These are phyloP conservation scores for Candida michaelii DNA, from an alignment of 805 yeast species.

Conservation along the genomic window DNA sequence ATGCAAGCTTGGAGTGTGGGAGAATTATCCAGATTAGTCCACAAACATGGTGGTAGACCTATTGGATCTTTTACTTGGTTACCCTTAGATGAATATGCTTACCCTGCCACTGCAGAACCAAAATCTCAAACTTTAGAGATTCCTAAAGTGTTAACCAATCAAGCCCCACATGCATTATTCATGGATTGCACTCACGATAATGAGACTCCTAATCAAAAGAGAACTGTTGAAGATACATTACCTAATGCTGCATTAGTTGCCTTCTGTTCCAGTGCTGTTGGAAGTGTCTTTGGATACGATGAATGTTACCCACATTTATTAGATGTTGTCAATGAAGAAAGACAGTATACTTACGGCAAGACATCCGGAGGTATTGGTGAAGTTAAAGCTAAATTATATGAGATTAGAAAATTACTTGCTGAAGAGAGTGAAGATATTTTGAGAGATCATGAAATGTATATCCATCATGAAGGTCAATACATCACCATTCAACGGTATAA, in stretches of 20 bases:
- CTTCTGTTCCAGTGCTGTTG: constrained; percentile 89
- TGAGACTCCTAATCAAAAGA: constrained; percentile 81
- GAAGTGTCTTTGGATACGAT: constrained; percentile 91
- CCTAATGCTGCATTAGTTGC: constrained; percentile 95
- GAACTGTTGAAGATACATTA: constrained; percentile 91
- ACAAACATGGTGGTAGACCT: constrained; percentile 92
- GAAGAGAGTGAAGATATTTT: constrained; percentile 53
- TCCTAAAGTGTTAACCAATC: constrained; percentile 62
- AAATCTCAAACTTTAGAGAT: constrained; percentile 45
- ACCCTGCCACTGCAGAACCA: constrained; percentile 54
- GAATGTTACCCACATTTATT: constrained; percentile 83
- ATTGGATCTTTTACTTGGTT: constrained; percentile 86
- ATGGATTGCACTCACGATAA: constrained; percentile 99
- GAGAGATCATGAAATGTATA: constrained; percentile 78
- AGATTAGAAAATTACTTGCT: constrained; percentile 58
- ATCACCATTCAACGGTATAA: constrained; percentile 87
- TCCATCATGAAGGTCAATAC: constrained; percentile 90
- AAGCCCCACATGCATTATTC: constrained; percentile 88
- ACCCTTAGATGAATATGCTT: constrained; percentile 72
- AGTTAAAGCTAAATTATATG: constrained; percentile 62
- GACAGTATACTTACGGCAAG: constrained; percentile 55
- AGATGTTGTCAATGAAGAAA: constrained; percentile 74
- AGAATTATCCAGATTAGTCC: constrained; percentile 82
- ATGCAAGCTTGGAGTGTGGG: constrained; percentile 93
- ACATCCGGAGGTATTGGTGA: constrained; percentile 62